Percentiles rank a stretch among this genome's conserved stretches.
phyloP scores from a whole-genome alignment of 176 grass and related monocot species.

The Saccharum officinarum region DNA sequence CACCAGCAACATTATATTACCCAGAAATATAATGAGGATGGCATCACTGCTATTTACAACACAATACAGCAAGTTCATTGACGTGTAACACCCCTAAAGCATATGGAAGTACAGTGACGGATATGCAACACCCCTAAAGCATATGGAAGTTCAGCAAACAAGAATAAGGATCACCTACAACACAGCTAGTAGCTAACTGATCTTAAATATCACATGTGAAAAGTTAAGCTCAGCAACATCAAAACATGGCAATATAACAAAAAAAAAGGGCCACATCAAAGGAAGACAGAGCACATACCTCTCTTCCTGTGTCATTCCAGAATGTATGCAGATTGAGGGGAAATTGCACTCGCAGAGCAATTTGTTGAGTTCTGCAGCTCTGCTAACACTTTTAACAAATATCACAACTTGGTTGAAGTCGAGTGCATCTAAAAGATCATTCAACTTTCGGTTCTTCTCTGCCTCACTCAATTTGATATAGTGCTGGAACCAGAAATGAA shows the following conservation, averaged over 20 bases:
- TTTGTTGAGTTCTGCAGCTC: constrained; percentile 94
- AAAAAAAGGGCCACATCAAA: background rate
- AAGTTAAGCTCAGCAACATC: background rate
- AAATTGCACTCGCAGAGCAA: constrained; percentile 96
- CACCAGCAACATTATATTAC: background rate
- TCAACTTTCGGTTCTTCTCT: constrained; percentile 97
- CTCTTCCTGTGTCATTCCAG: constrained; percentile 97
- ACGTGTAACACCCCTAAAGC: background rate
- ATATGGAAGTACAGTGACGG: background rate
- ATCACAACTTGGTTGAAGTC: constrained; percentile 99
- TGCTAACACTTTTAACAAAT: constrained; percentile 92
- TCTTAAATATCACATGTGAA: background rate
- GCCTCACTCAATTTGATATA: constrained; percentile 92
- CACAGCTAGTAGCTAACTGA: background rate
- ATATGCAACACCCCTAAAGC: background rate
- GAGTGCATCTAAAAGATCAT: constrained; percentile 94
- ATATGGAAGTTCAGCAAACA: background rate
- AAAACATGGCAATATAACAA: background rate
- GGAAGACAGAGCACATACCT: constrained; percentile 44
- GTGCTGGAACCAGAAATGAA: constrained; percentile 52
- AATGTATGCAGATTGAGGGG: constrained; percentile 97
- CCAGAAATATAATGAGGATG: background rate
- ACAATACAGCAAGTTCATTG: background rate
- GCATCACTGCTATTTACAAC: background rate
- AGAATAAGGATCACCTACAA: background rate